Conservation (phyloP, 2,329 filamentous ascomycete genomes). For the Zasmidium cellare region DNA sequence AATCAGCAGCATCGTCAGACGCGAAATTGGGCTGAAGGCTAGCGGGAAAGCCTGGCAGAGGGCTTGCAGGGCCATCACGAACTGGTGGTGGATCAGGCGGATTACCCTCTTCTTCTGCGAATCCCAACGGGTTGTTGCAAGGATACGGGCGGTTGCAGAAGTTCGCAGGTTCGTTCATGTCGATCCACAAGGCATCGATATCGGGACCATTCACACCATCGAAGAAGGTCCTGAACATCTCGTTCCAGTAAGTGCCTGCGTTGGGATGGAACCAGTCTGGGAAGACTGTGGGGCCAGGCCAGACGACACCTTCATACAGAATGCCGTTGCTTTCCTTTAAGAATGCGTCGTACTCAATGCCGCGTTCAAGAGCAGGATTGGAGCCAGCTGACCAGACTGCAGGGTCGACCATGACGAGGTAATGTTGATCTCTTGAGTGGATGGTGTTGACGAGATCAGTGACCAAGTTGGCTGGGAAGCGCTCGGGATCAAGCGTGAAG, state of each 20-base stretch:
- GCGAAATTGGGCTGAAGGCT: conserved; percentile 61
- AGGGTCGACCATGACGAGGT: conserved; percentile 72
- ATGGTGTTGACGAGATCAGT: conserved; percentile 64
- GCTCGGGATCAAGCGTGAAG: conserved; percentile 64
- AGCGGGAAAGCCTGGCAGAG: conserved; percentile 67
- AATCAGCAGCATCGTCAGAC: conserved; percentile 26
- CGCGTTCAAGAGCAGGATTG: conserved; percentile 31
- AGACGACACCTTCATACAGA: conserved; percentile 66
- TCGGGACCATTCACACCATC: conserved; percentile 63
- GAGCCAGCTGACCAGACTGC: conserved; percentile 45
- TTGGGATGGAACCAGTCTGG: conserved; percentile 71
- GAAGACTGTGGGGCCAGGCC: conserved; percentile 60
- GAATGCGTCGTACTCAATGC: conserved; percentile 46
- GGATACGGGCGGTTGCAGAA: conserved; percentile 48
- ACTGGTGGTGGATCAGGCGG: conserved; percentile 66
- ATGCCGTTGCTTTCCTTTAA: conserved; percentile 60
- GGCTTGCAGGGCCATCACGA: conserved; percentile 59
- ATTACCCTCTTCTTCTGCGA: conserved; percentile 42
- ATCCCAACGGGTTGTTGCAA: conserved; percentile 34
- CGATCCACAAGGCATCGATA: conserved; percentile 72
- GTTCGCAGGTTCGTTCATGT: conserved; percentile 63
- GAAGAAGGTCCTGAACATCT: conserved; percentile 67
- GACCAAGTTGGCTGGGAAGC: conserved; percentile 63
- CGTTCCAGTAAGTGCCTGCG: conserved; percentile 67
- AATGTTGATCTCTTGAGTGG: conserved; percentile 33